Conservation (phyloP, 176 grass and related monocot species). For the Aechmea fasciata region DNA sequence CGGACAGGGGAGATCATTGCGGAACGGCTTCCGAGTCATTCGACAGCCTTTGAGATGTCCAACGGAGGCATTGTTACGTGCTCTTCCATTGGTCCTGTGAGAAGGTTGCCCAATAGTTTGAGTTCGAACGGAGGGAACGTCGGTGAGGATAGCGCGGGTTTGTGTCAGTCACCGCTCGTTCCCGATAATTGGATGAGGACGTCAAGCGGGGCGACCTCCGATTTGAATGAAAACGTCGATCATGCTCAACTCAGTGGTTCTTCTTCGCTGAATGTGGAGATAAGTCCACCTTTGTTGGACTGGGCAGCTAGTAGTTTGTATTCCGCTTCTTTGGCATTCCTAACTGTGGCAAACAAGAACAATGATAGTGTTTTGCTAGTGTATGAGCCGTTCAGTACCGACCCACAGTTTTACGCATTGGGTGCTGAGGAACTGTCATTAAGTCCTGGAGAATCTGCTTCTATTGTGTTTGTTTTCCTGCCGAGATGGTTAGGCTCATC, state of each 20-base stretch:
- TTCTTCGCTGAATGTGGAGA: slow-evolving; percentile 47
- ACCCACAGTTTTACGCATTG: slow-evolving; percentile 82
- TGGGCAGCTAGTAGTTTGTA: slow-evolving; percentile 65
- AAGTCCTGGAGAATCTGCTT: slow-evolving; percentile 57
- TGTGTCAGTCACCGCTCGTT: slow-evolving; percentile 62
- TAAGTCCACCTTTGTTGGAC: slow-evolving; percentile 67
- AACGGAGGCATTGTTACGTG: slow-evolving; percentile 52
- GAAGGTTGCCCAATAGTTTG: slow-evolving; percentile 16
- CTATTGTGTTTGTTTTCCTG: slow-evolving; percentile 65
- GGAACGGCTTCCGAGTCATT: slow-evolving; percentile 2
- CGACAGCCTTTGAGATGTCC: slow-evolving; percentile 32
- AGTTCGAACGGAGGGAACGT: slow-evolving; percentile 22
- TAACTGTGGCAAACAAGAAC: slow-evolving; percentile 59
- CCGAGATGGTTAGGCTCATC: slow-evolving; percentile 64
- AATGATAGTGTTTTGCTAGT: slow-evolving; percentile 49
- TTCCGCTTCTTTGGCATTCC: slow-evolving; percentile 44
- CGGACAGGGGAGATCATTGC: background rate
- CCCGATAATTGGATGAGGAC: slow-evolving; percentile 79
- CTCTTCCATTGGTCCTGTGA: slow-evolving; percentile 33
- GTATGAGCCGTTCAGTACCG: slow-evolving; percentile 68
- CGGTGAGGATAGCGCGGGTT: slow-evolving; percentile 20
- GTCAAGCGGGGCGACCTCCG: slow-evolving; percentile 34
- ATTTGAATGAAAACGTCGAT: slow-evolving; percentile 44
- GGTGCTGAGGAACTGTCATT: slow-evolving; percentile 51
- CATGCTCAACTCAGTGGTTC: slow-evolving; percentile 23